phyloP scores from a whole-genome alignment of 169 alveolate species.

The Theileria annulata region DNA sequence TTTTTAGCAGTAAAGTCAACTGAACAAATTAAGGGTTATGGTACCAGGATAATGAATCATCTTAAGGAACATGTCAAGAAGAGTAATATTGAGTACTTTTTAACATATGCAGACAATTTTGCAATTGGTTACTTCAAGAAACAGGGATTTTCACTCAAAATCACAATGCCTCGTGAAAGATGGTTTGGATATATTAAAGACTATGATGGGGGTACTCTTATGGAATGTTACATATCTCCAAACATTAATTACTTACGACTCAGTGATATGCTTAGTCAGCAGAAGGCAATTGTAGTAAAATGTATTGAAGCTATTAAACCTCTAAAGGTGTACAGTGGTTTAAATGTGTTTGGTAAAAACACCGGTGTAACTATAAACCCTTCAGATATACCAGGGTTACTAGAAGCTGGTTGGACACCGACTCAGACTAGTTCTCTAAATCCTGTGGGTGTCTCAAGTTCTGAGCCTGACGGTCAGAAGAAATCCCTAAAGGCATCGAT shows the following conservation, averaged over 20 bases:
- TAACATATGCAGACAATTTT: slow-evolving; percentile 96
- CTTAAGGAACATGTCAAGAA: slow-evolving; percentile 93
- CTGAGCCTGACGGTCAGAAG: slow-evolving; percentile 61
- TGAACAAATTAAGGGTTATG: slow-evolving; percentile 97
- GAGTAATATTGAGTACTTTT: slow-evolving; percentile 90
- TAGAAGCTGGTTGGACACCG: slow-evolving; percentile 91
- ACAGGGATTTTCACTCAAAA: slow-evolving; percentile 95
- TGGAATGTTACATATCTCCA: slow-evolving; percentile 95
- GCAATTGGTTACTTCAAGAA: slow-evolving; percentile 97
- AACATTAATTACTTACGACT: slow-evolving; percentile 90
- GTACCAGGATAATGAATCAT: slow-evolving; percentile 97
- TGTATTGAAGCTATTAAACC: slow-evolving; percentile 84
- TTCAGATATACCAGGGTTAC: slow-evolving; percentile 88
- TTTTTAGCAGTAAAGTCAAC: slow-evolving; percentile 97
- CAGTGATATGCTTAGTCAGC: slow-evolving; percentile 87
- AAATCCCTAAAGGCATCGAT: slow-evolving; percentile 78
- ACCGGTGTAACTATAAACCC: slow-evolving; percentile 65
- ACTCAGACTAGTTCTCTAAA: slow-evolving; percentile 54
- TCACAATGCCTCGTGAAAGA: slow-evolving; percentile 92
- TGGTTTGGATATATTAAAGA: slow-evolving; percentile 98
- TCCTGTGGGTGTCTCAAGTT: slow-evolving; percentile 21
- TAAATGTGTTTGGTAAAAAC: slow-evolving; percentile 69
- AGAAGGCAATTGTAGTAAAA: slow-evolving; percentile 84
- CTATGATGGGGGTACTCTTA: slow-evolving; percentile 99
- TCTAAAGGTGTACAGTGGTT: slow-evolving; percentile 81